Evolutionary conservation across 1,284 basidiomycete species (phyloP).

Genomic region (Microbotryum intermedium): DNA sequence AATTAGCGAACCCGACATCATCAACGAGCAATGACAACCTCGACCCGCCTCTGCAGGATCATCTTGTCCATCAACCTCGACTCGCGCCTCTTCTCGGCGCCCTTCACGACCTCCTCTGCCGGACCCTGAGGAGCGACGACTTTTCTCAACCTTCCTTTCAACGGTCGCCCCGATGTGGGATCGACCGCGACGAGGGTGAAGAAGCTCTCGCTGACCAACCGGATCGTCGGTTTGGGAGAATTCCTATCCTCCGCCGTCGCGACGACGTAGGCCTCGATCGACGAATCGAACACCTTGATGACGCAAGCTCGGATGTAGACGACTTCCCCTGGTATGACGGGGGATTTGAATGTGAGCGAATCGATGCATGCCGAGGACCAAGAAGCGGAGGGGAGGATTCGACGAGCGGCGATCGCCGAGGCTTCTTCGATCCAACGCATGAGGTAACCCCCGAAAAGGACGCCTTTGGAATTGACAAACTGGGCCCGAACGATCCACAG

Average conservation of each 20-base stretch:
- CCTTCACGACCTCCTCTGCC: conserved; percentile 10
- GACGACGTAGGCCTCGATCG: conserved; percentile 23
- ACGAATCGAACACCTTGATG: conserved; percentile 23
- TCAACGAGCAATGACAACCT: neutral
- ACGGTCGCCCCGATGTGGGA: conserved; percentile 13
- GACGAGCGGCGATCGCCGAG: conserved; percentile 16
- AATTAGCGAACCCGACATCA: no score
- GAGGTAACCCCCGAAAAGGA: conserved; percentile 30
- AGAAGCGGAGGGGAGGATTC: conserved; percentile 6
- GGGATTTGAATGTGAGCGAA: conserved; percentile 23
- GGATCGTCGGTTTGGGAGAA: conserved; percentile 4
- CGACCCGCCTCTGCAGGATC: conserved; percentile 22
- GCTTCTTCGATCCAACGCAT: conserved; percentile 30
- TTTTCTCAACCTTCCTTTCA: conserved; percentile 13
- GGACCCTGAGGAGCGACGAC: conserved; percentile 13
- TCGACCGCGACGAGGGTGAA: conserved; percentile 30
- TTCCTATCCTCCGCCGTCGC: conserved; percentile 29
- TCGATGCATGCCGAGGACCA: conserved; percentile 29
- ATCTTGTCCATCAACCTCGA: conserved; percentile 25
- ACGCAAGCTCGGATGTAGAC: conserved; percentile 20
- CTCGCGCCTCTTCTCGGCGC: conserved; percentile 14
- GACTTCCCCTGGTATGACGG: conserved; percentile 21
- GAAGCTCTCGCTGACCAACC: conserved; percentile 23
- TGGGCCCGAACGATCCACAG: conserved; percentile 32
- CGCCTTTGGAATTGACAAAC: conserved; percentile 24